A percentile compares a stretch with the other conserved stretches of the same genome.
These are phyloP conservation scores for Oldenlandia corymbosa DNA, from an alignment of 257 asterid genomes.

Conservation along the genomic window DNA sequence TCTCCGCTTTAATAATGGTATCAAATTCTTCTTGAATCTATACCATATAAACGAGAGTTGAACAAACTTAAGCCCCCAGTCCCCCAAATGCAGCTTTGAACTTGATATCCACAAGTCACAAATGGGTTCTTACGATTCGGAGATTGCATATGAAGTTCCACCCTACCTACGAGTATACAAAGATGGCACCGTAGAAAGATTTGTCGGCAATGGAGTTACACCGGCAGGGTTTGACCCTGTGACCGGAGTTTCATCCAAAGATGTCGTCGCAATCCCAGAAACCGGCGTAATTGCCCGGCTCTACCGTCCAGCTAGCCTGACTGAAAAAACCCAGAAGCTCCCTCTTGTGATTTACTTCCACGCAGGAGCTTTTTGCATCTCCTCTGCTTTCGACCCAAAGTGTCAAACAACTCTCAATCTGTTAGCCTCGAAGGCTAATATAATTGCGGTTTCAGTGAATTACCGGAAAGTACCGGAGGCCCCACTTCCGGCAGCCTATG, in stretches of 20 bases:
- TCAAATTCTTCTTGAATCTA: no score
- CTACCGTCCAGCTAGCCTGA: conserved; percentile 34
- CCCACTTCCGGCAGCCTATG: conserved; percentile 65
- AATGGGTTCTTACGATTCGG: conserved; percentile 33
- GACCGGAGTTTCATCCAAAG: conserved; percentile 52
- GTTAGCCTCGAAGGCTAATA: conserved; percentile 34
- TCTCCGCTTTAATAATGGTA: no score
- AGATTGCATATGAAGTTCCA: conserved; percentile 44
- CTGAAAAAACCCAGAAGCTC: conserved; percentile 22
- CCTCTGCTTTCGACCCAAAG: conserved; percentile 44
- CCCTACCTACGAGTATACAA: conserved; percentile 45
- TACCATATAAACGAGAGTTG: no score
- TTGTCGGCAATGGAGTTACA: conserved; percentile 40
- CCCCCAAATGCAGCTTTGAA: no score
- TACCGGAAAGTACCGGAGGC: conserved; percentile 61
- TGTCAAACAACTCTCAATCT: conserved; percentile 43
- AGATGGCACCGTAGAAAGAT: conserved; percentile 53
- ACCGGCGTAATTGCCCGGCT: conserved; percentile 47
- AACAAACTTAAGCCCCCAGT: no score
- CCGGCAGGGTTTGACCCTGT: conserved; percentile 35
- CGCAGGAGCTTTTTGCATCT: conserved; percentile 66
- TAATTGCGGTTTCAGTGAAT: conserved; percentile 44
- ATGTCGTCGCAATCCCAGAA: conserved; percentile 31
- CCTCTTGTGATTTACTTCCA: conserved; percentile 64
- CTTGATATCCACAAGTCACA: no score